Conservation (phyloP, 495 filamentous ascomycete species). For the Aspergillus campestris region DNA sequence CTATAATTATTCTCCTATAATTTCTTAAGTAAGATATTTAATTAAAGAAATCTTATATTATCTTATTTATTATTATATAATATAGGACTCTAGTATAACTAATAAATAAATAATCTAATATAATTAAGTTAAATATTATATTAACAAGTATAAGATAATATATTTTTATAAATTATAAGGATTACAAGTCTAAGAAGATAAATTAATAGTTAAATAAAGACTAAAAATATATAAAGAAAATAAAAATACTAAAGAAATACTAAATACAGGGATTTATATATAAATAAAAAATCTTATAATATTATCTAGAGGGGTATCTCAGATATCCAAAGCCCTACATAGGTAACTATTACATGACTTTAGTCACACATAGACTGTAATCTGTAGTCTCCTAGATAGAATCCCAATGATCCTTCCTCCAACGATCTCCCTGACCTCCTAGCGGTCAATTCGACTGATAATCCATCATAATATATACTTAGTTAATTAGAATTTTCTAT, state of each 20-base stretch:
- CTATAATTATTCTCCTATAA: constrained; percentile 7
- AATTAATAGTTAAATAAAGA: no score
- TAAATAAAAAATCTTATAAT: background rate
- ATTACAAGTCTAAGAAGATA: no score
- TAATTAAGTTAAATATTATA: background rate
- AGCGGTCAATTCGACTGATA: no score
- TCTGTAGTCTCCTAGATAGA: background rate
- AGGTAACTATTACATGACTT: background rate
- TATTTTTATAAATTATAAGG: no score
- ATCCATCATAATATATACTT: background rate
- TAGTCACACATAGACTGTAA: constrained; percentile 1
- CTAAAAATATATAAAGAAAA: background rate
- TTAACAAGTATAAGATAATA: background rate
- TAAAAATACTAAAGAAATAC: background rate
- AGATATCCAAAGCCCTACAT: no score
- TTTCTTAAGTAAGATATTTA: constrained; percentile 6
- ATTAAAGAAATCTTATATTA: constrained; percentile 1
- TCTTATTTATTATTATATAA: background rate
- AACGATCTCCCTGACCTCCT: no score
- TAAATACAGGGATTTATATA: background rate
- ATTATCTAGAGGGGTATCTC: background rate
- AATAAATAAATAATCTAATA: background rate
- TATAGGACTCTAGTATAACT: background rate
- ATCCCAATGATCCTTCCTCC: no score
- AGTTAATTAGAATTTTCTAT: background rate